These are phyloP conservation scores for Ustilago cynodontis DNA, from an alignment of 1,284 basidiomycete species.

Conservation along the genomic window DNA sequence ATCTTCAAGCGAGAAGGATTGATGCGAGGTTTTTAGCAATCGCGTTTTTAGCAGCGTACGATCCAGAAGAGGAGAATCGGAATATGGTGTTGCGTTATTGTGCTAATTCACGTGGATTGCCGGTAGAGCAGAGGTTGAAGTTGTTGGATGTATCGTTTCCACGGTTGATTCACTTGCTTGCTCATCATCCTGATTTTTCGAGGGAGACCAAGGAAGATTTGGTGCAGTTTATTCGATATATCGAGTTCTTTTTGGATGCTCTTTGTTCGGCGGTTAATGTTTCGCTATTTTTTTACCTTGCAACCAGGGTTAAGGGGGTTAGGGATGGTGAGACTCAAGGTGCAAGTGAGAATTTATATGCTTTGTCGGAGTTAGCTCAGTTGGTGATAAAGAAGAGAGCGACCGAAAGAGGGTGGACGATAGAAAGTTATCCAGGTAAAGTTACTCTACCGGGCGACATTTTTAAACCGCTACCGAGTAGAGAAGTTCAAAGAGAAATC, in stretches of 20 bases:
- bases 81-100: constrained; percentile 54
- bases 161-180: constrained; percentile 85
- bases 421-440: constrained; percentile 84
- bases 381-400: constrained; percentile 83
- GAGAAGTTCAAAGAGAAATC: constrained; percentile 53
- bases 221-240: constrained; percentile 73
- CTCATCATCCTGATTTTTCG: constrained; percentile 92
- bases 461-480: constrained; percentile 72
- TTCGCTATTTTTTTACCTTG: constrained; percentile 83
- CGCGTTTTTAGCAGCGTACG: constrained; percentile 87
- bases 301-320: constrained; percentile 86
- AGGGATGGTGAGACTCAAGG: constrained; percentile 74
- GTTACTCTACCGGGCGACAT: constrained; percentile 86
- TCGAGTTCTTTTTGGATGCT: constrained; percentile 88
- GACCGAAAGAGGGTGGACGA: constrained; percentile 78
- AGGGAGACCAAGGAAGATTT: constrained; percentile 81
- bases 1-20: constrained; percentile 77
- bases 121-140: constrained; percentile 39
- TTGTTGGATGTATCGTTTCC: constrained; percentile 83
- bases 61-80: constrained; percentile 78
- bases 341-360: constrained; percentile 79
- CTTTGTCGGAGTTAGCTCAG: constrained; percentile 88
- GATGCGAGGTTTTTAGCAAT: constrained; percentile 83
- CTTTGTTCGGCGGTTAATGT: constrained; percentile 82
- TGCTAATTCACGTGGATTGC: constrained; percentile 16